Evolutionary conservation across 2,329 filamentous ascomycete species (phyloP).

Genomic region (Diplocarpon mali): DNA sequence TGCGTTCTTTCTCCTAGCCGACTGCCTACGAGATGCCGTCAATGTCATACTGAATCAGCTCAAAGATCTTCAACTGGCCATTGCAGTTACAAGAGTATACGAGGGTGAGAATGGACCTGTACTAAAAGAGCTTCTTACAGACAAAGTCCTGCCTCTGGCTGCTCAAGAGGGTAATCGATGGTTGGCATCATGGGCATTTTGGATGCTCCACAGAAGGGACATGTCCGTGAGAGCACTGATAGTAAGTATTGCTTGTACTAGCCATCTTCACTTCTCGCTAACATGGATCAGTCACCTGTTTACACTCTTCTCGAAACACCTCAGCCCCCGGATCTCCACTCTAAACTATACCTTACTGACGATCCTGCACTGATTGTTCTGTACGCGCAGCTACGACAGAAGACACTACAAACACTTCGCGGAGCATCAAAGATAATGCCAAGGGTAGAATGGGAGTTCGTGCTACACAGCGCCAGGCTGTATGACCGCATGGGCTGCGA

Average conservation of each 20-base stretch:
- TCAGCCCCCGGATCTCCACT: conserved; percentile 56
- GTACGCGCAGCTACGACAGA: conserved; percentile 75
- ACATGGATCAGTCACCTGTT: conserved; percentile 54
- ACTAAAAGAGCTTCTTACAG: conserved; percentile 61
- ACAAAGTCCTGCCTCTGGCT: conserved; percentile 68
- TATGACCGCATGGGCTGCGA: conserved; percentile 94
- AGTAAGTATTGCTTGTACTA: conserved; percentile 36
- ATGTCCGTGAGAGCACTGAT: conserved; percentile 78
- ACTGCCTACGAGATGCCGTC: conserved; percentile 73
- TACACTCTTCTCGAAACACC: conserved; percentile 62
- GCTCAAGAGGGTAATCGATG: conserved; percentile 78
- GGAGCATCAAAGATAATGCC: conserved; percentile 76
- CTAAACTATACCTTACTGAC: conserved; percentile 75
- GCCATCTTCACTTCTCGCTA: conserved; percentile 8
- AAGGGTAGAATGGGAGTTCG: conserved; percentile 76
- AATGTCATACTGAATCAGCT: conserved; percentile 80
- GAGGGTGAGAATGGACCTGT: conserved; percentile 74
- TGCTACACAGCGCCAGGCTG: conserved; percentile 71
- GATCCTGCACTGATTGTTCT: conserved; percentile 82
- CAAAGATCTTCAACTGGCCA: conserved; percentile 78
- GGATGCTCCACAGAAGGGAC: conserved; percentile 73
- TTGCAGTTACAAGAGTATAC: conserved; percentile 79
- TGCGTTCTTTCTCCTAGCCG: conserved; percentile 87
- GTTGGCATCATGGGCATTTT: conserved; percentile 93
- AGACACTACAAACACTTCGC: conserved; percentile 69